A percentile compares a stretch with the other conserved stretches of the same genome.
Conservation (phyloP, 139 green algal species). For the Closterium sp. region DNA sequence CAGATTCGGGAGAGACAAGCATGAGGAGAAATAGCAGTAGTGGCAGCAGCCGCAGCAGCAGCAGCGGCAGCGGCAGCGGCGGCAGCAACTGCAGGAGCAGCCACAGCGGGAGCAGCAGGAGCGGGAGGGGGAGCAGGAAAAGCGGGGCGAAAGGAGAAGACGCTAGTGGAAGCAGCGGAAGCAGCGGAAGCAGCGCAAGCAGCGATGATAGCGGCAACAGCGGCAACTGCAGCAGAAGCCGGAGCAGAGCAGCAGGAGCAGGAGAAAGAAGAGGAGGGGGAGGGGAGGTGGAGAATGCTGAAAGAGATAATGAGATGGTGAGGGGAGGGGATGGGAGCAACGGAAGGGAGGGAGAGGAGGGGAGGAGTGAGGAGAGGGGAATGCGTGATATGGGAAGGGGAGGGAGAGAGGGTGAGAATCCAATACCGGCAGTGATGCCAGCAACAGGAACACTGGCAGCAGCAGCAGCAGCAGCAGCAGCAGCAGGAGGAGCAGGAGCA, state of each 20-base stretch:
- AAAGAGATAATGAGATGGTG: not conserved
- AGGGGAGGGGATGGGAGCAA: not conserved
- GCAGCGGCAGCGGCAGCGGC: not conserved
- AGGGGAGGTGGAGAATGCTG: not conserved
- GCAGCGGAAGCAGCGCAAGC: not conserved
- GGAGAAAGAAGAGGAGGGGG: not conserved
- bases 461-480: not conserved
- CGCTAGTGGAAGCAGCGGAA: not conserved
- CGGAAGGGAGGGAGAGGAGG: too few species aligned
- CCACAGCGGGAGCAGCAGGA: not conserved
- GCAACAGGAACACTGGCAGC: not conserved
- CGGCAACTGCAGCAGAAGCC: not conserved
- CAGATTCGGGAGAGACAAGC: too few species aligned
- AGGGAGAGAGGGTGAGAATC: too few species aligned
- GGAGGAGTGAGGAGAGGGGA: too few species aligned
- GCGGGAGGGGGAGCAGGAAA: not conserved
- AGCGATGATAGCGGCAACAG: not conserved
- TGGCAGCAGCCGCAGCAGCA: not conserved
- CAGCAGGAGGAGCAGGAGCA: not conserved
- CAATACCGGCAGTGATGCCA: too few species aligned
- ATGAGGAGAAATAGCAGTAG: too few species aligned
- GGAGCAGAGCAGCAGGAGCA: not conserved
- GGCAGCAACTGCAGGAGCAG: not conserved
- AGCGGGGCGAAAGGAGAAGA: not conserved
- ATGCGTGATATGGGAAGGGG: too few species aligned